phyloP scores from a whole-genome alignment of 352 stramenopile species.

The Globisporangium alternatum region DNA sequence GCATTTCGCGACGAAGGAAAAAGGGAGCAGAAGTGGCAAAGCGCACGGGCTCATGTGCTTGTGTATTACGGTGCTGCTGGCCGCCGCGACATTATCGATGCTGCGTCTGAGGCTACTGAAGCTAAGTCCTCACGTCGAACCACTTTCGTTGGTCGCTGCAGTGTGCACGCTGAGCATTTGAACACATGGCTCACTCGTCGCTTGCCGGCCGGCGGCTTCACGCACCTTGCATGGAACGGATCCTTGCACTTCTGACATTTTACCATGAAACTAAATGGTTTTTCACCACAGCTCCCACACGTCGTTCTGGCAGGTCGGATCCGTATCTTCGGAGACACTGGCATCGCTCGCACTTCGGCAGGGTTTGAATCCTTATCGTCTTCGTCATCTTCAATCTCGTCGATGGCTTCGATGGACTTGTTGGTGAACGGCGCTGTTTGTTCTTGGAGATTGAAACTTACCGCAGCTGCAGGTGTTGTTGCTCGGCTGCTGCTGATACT shows the following conservation, averaged over 20 bases:
- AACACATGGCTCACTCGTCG: conserved; percentile 29
- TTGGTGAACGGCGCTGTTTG: neutral
- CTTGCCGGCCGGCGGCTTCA: conserved; percentile 25
- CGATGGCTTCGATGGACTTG: conserved; percentile 7
- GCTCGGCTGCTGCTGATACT: neutral
- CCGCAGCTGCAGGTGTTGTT: neutral
- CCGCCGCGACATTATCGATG: neutral
- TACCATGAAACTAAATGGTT: conserved; percentile 57
- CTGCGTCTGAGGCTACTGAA: conserved; percentile 2
- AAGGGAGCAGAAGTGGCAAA: neutral
- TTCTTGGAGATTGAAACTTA: neutral
- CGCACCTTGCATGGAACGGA: conserved; percentile 41
- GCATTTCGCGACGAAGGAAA: neutral
- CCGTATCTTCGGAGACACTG: neutral
- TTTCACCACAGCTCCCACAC: conserved; percentile 24
- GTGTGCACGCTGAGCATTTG: conserved; percentile 25
- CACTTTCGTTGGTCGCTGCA: conserved; percentile 28
- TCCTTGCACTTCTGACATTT: conserved; percentile 52
- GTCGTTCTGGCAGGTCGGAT: neutral
- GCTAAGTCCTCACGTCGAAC: neutral
- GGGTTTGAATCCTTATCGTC: neutral
- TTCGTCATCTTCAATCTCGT: conserved; percentile 17
- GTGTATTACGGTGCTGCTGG: neutral
- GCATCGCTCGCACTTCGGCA: neutral
- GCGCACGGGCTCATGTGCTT: neutral